Base-by-base conservation (phyloP, 1,139 yeast genomes). In the Nakaseomyces nivariensis region DNA sequence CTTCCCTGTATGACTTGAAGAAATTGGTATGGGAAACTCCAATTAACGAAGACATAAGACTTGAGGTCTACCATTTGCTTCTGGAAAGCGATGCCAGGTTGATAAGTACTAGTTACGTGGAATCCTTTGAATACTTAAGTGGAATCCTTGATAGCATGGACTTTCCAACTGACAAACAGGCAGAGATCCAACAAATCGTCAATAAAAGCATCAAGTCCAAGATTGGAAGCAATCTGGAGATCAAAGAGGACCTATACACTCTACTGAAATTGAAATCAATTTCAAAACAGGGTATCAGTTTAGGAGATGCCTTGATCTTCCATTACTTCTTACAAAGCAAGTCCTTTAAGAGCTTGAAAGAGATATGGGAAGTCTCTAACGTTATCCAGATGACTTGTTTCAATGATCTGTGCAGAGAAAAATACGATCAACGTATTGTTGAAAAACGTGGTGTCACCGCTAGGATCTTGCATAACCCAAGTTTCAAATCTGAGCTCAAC, bases 1-100 rank as follows among this genome's bases (percentile, higher is more conserved):
- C 72, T 9, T 70, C 72, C 24, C 47, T 66, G 9, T 49, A 56
- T 11, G 72, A 69, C 49, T 58, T 73, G 52, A 67, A 66, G 49
- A 72, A 68, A 54, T 55, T 72, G 9, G 62, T 69, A 25, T 68
- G 73, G 69, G 68, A 68, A 51, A 67, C 74, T 1, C 49, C 58
- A 4, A 58, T 72, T n/a, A 68, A 70, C 5, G 60, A 63, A 10
- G 62, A 63, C n/a, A 48, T 59, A 22, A 61, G 75, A 48, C 64
- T 55, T 50, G 52, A 62, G 24, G 53, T 72, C 6, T 70, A 69
- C 60, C 57, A 61, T 31, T 55, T 51, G 27, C 45, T 62, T 48
- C 52, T 67, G 54, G 54, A 60, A 48, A 61, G 62, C 48, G 58
- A 56, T 43, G 52, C 49, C 26, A 54, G 55, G 17, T 43, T 60